Conservation (phyloP, 176 grass and related monocot species). For the Rhipidocladum racemiflorum region DNA sequence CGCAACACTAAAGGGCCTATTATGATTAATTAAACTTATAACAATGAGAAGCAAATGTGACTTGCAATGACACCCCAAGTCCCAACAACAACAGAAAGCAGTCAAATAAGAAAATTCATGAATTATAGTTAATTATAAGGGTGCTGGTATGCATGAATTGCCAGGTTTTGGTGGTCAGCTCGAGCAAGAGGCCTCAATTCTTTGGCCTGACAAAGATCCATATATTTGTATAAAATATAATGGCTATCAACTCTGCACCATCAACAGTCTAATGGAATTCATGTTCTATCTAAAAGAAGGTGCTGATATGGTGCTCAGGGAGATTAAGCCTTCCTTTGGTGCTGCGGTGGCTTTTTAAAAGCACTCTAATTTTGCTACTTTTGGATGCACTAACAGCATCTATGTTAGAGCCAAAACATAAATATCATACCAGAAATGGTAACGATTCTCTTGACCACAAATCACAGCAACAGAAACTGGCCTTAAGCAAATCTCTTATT, state of each 20-base stretch:
- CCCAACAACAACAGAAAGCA: no score
- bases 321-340: not conserved
- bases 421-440: no score
- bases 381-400: not conserved
- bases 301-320: not conserved
- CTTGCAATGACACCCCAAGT: not conserved
- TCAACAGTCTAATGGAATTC: not conserved
- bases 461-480: no score
- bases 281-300: not conserved
- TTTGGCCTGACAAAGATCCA: not conserved
- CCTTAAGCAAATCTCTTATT: no score
- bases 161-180: not conserved
- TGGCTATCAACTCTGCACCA: not conserved
- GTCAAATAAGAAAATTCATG: no score
- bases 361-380: not conserved
- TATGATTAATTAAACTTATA: not conserved
- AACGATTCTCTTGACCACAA: no score
- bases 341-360: slow-evolving; percentile 4
- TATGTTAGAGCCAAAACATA: no score
- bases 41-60: not conserved
- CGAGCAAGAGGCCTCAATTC: not conserved
- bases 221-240: not conserved
- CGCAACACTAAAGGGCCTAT: not conserved
- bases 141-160: not conserved
- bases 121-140: not conserved